These are phyloP conservation scores for Penicillium diatomitis DNA, from an alignment of 495 filamentous ascomycete species.

Conservation along the genomic window DNA sequence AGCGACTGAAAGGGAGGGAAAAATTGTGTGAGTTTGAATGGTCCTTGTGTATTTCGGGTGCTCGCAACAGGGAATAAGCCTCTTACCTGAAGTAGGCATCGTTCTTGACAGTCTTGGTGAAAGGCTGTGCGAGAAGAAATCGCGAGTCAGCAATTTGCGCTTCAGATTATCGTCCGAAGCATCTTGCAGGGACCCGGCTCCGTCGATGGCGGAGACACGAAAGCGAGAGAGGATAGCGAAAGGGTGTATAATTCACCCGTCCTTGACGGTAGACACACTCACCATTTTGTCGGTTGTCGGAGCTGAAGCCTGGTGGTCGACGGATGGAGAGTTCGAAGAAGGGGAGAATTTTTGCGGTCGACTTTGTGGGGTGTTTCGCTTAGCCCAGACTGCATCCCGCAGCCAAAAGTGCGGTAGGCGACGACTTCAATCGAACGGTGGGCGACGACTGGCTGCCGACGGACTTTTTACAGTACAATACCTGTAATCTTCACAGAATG, in stretches of 20 bases:
- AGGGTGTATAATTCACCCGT: constrained; percentile 14
- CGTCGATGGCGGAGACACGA: constrained; percentile 11
- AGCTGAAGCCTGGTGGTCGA: constrained; percentile 23
- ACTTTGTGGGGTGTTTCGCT: constrained; percentile 40
- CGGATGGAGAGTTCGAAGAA: constrained; percentile 15
- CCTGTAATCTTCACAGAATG: background rate
- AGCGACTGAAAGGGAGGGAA: constrained; percentile 55
- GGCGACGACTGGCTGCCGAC: background rate
- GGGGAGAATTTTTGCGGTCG: constrained; percentile 25
- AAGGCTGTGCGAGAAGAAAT: constrained; percentile 55
- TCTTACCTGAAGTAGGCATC: constrained; percentile 93
- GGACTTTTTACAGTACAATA: background rate
- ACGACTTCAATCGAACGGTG: constrained; percentile 5
- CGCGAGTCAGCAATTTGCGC: constrained; percentile 98
- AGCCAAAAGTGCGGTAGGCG: constrained; percentile 30
- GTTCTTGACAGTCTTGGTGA: constrained; percentile 94
- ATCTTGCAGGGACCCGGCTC: constrained; percentile 83
- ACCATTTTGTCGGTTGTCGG: constrained; percentile 42
- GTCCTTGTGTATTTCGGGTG: too few relatives aligned
- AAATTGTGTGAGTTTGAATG: background rate
- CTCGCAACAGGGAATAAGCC: too few relatives aligned
- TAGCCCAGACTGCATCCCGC: constrained; percentile 37
- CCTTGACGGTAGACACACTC: constrained; percentile 24
- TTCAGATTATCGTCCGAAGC: constrained; percentile 87
- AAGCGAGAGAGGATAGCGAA: constrained; percentile 5